These are phyloP conservation scores for Calycina herbarum DNA, from an alignment of 2,329 filamentous ascomycete genomes.

Conservation along the genomic window DNA sequence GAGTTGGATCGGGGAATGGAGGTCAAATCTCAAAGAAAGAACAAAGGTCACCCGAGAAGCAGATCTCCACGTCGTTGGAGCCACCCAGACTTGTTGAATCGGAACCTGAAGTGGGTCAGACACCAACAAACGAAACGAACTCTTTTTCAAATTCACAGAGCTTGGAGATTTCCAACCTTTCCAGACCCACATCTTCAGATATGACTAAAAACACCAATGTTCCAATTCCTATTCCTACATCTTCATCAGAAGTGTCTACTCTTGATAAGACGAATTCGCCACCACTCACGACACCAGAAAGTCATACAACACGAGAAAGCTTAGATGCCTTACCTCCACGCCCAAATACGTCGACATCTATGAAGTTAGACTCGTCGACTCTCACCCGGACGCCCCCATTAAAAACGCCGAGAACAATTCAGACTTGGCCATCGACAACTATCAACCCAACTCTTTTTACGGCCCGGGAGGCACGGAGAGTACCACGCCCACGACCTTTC, in stretches of 20 bases:
- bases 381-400: neutral
- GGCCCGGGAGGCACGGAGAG: neutral
- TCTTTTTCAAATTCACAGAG: neutral
- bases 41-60: neutral
- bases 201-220: neutral
- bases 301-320: neutral
- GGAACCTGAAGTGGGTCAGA: neutral
- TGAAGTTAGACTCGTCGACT: neutral
- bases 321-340: neutral
- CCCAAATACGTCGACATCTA: neutral
- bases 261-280: neutral
- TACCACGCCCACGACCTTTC: neutral
- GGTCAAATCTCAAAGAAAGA: too few relatives aligned
- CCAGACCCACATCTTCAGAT: neutral
- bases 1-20: neutral
- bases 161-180: neutral
- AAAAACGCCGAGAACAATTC: neutral
- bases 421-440: neutral
- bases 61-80: neutral
- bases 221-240: neutral
- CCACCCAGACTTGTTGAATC: neutral
- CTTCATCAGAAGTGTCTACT: neutral
- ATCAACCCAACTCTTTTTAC: neutral
- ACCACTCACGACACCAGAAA: neutral
- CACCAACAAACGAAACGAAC: neutral